phyloP scores from a whole-genome alignment of 441 rosid species.

The Adansonia grandidieri region DNA sequence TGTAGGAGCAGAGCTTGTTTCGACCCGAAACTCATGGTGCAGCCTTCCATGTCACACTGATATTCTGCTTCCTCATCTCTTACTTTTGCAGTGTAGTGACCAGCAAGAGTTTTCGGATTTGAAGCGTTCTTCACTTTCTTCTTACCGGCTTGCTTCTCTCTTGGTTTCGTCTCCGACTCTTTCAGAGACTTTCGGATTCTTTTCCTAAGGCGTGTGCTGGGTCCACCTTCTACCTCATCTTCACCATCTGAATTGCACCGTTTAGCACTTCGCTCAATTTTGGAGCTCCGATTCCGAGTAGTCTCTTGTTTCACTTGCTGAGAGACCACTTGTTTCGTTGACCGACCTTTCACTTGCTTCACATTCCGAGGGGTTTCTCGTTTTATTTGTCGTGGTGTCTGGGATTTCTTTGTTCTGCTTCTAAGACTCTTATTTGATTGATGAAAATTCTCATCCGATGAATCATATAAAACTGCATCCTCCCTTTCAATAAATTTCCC shows the following conservation, averaged over 20 bases:
- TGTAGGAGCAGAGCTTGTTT: constrained; percentile 79
- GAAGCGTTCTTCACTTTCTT: constrained; percentile 49
- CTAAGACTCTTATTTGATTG: constrained; percentile 31
- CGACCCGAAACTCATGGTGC: constrained; percentile 79
- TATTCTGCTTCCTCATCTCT: constrained; percentile 61
- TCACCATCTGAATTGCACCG: constrained; percentile 36
- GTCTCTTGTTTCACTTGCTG: constrained; percentile 51
- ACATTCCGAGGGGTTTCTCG: constrained; percentile 36
- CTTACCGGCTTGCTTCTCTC: constrained; percentile 55
- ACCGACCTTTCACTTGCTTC: constrained; percentile 36
- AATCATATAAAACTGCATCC: constrained; percentile 40
- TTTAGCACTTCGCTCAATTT: constrained; percentile 37
- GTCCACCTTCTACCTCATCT: constrained; percentile 68
- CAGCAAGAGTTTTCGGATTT: constrained; percentile 35
- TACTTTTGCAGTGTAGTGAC: constrained; percentile 40
- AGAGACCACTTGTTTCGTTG: constrained; percentile 38
- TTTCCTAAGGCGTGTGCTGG: constrained; percentile 83
- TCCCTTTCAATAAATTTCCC: constrained; percentile 31
- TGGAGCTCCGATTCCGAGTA: constrained; percentile 37
- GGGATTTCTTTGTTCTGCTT: constrained; percentile 37
- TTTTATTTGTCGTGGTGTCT: constrained; percentile 42
- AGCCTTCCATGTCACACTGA: constrained; percentile 90
- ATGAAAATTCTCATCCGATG: constrained; percentile 24
- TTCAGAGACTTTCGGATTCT: constrained; percentile 56
- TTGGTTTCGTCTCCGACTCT: constrained; percentile 41